Evolutionary conservation across 192 early-diverging fungal species (phyloP).

Genomic region (Obelidium mucronatum): DNA sequence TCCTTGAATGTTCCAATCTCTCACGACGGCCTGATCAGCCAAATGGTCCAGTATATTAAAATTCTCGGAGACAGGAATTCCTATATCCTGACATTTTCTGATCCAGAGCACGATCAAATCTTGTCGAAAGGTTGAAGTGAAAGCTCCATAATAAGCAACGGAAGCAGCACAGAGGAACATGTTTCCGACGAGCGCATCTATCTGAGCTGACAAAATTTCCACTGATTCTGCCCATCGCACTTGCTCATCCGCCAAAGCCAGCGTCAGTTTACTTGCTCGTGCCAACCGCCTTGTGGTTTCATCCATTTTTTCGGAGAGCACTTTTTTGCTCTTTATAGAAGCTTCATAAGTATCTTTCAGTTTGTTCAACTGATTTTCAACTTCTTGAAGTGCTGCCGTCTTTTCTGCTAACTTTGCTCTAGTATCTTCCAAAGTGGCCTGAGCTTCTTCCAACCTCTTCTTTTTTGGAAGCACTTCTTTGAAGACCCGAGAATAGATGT

Average conservation of each 20-base stretch:
- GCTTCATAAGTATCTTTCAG: constrained; percentile 64
- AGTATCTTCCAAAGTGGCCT: constrained; percentile 56
- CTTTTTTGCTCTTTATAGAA: constrained; percentile 58
- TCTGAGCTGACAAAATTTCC: constrained; percentile 53
- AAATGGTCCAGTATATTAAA: constrained; percentile 60
- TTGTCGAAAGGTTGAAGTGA: constrained; percentile 59
- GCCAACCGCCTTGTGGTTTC: constrained; percentile 63
- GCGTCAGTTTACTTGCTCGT: constrained; percentile 63
- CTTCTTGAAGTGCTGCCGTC: constrained; percentile 61
- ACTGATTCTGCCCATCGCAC: constrained; percentile 67
- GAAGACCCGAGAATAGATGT: constrained; percentile 64
- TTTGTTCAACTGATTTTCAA: constrained; percentile 63
- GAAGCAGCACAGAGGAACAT: constrained; percentile 63
- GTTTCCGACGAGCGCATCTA: constrained; percentile 62
- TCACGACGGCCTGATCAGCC: constrained; percentile 61
- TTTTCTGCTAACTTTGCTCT: constrained; percentile 65
- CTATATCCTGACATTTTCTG: constrained; percentile 54
- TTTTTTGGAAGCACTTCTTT: constrained; percentile 64
- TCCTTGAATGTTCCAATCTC: constrained; percentile 71
- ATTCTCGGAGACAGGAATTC: constrained; percentile 63
- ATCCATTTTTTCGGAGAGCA: constrained; percentile 68
- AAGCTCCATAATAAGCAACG: constrained; percentile 67
- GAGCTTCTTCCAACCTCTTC: constrained; percentile 63
- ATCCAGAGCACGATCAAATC: constrained; percentile 59
- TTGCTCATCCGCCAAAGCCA: constrained; percentile 68